Percentiles rank a stretch among this genome's conserved stretches.
These are phyloP conservation scores for Cyclotella baltica DNA, from an alignment of 108 stramenopile genomes.

Conservation along the genomic window DNA sequence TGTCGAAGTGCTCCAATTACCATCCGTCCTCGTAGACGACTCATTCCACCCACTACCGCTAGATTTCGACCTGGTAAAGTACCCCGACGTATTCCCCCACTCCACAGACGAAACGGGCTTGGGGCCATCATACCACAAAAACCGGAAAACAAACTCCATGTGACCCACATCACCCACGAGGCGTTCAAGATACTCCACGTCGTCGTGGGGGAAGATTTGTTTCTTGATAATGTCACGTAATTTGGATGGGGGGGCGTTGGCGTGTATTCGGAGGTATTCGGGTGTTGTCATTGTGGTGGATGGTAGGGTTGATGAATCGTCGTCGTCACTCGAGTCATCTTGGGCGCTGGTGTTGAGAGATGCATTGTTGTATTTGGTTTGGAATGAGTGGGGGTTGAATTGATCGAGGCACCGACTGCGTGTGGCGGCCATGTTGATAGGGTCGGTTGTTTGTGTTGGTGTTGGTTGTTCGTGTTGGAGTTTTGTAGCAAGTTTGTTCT, in stretches of 20 bases:
- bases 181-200: constrained; percentile 34
- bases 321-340: no score
- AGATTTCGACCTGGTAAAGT: neutral
- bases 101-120: neutral
- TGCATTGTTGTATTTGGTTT: neutral
- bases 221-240: constrained; percentile 35
- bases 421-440: no score
- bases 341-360: no score
- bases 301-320: neutral
- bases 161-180: constrained; percentile 34
- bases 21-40: constrained; percentile 1
- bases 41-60: neutral
- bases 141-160: constrained; percentile 46
- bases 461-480: no score
- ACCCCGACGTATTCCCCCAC: neutral
- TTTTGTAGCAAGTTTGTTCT: no score
- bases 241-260: constrained; percentile 36
- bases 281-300: constrained; percentile 32
- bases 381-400: neutral
- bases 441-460: no score
- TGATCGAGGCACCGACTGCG: neutral
- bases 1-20: constrained; percentile 7
- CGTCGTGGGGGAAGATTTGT: constrained; percentile 33
- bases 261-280: constrained; percentile 37
- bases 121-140: constrained; percentile 53